A percentile compares a stretch with the other conserved stretches of the same genome.
Conservation (phyloP, 2,329 filamentous ascomycete species). For the Leptoxyphium fumago region DNA sequence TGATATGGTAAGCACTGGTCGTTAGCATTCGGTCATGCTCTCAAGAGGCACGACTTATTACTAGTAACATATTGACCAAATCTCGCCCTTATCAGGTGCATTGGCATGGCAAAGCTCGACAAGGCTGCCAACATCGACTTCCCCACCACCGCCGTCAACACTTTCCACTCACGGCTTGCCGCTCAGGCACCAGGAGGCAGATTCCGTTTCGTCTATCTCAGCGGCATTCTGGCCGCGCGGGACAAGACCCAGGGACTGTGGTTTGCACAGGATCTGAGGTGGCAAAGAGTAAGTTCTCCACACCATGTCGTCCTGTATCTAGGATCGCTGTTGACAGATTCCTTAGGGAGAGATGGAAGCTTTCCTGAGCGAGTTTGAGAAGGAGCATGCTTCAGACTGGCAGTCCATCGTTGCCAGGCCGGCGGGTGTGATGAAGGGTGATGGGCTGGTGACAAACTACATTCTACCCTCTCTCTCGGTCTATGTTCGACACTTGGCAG, state of each 20-base stretch:
- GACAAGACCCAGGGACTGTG: constrained; percentile 20
- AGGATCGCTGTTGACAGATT: background rate
- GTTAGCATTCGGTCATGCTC: background rate
- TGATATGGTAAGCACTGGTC: constrained; percentile 22
- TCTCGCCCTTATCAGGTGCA: constrained; percentile 17
- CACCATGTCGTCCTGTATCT: no score
- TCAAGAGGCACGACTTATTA: no score
- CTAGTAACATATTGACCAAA: background rate
- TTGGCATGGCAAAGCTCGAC: constrained; percentile 12
- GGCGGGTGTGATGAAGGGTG: constrained; percentile 7
- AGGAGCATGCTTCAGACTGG: constrained; percentile 9
- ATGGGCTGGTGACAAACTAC: constrained; percentile 3
- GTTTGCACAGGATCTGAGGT: constrained; percentile 16
- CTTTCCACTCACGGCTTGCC: constrained; percentile 14
- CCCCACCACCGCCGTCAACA: constrained; percentile 18
- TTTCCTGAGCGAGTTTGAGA: constrained; percentile 10
- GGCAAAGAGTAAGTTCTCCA: constrained; percentile 13
- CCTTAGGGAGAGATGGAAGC: constrained; percentile 12
- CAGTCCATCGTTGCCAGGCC: constrained; percentile 14
- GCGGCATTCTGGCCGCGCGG: constrained; percentile 18
- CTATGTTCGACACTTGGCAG: constrained; percentile 9
- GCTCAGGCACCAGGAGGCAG: constrained; percentile 8
- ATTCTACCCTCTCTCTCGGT: constrained; percentile 7
- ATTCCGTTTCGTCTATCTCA: constrained; percentile 26
- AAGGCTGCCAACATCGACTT: constrained; percentile 21